phyloP scores from a whole-genome alignment of 306 rosid genomes.

The Casuarina equisetifolia region DNA sequence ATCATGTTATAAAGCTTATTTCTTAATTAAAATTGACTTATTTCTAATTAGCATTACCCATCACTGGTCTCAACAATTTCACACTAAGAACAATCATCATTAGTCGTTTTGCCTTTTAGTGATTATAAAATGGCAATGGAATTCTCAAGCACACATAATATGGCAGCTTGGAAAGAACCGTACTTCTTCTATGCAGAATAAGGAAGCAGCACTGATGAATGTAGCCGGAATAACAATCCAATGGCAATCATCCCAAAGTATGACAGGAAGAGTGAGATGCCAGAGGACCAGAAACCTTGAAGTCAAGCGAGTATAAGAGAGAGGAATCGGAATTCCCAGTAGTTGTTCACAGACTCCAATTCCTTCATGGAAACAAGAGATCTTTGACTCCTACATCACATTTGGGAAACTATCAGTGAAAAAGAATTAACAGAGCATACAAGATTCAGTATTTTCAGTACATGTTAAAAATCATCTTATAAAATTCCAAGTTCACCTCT shows the following conservation, averaged over 20 bases:
- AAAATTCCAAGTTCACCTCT: too few relatives aligned
- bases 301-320: slow-evolving; percentile 90
- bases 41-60: too few relatives aligned
- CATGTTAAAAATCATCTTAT: too few relatives aligned
- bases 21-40: too few relatives aligned
- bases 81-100: too few relatives aligned
- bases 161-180: slow-evolving; percentile 18
- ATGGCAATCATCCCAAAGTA: slow-evolving; percentile 93
- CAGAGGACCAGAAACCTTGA: slow-evolving; percentile 88
- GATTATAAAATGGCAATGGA: not conserved
- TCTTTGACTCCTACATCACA: slow-evolving; percentile 64
- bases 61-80: too few relatives aligned
- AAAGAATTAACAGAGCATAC: not conserved
- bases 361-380: slow-evolving; percentile 83
- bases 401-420: slow-evolving; percentile 9
- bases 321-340: slow-evolving; percentile 87
- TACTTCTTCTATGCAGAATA: slow-evolving; percentile 98
- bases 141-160: not conserved
- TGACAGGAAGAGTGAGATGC: slow-evolving; percentile 89
- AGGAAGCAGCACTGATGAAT: slow-evolving; percentile 82
- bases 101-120: too few relatives aligned
- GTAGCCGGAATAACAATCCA: slow-evolving; percentile 98
- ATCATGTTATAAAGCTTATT: too few relatives aligned
- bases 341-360: slow-evolving; percentile 85
- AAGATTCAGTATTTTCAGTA: not conserved